Base-by-base conservation (phyloP, 345 rosid species). In the Eucalyptus melliodora region DNA sequence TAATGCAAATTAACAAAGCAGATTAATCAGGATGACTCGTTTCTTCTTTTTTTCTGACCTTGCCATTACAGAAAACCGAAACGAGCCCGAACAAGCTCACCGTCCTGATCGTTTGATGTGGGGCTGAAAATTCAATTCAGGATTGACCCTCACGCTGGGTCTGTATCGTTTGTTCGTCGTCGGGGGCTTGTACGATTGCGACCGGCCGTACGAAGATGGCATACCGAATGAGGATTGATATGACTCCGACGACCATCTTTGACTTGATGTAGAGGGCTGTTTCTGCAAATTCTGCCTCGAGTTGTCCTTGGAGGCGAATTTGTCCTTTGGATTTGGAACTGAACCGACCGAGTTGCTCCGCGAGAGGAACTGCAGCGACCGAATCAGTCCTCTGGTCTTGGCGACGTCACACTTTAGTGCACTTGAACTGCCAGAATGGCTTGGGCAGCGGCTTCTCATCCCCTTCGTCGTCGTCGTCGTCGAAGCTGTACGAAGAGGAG, bases 341-440 rank as follows among this genome's bases (percentile, higher is more conserved):
- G 97, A 96, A 83, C 98, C 97, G 27, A 97, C 95, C 53, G 98
- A 97, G 89, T 96, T 93, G 90, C 99, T 97, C 67, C 99, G 90
- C 37, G 97, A 92, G 42, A 96, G 96, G 89, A 97, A 96, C 53
- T 94, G 95, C 13, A 96, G 88, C 6, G 97, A 94, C 26, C 93
- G 93, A 87, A 97, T 94, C 42, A 92, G 90, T 42, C 96, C 90
- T 88, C 92, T 94, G 90, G 95, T 91, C 92, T 94, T 86, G 47
- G 89, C 87, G 16, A 93, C 92, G 12, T 96, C 97, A 77, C 95
- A 94, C 89, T 96, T 95, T 34, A 96, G 93, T 96, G 92, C 98
- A 92, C 90, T 93, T 95, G 94, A 97, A 94, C 88, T 95, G 95
- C 96, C 96, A 94, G 91, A 92, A 96, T 21, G 94, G 65, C 89